A percentile compares a stretch with the other conserved stretches of the same genome.
Evolutionary conservation across 2,329 filamentous ascomycete genomes (phyloP).

Genomic region (Samsoniella hepiali): DNA sequence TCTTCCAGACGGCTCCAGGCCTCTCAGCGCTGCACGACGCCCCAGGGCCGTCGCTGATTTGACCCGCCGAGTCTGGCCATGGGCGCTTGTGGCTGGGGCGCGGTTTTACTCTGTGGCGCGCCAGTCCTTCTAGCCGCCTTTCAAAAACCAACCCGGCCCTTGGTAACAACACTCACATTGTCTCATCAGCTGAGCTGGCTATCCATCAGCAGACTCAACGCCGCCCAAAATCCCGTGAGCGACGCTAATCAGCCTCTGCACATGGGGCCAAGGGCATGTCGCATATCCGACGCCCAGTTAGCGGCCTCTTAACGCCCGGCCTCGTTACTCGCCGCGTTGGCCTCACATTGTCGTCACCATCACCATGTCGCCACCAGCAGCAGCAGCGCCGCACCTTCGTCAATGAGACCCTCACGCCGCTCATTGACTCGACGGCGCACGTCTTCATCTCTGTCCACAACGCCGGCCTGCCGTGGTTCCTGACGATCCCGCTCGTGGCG

Average conservation of each 20-base stretch:
- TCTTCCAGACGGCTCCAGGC: not conserved
- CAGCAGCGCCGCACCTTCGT: slow-evolving; percentile 23
- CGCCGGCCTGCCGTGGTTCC: slow-evolving; percentile 50
- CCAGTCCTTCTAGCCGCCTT: not conserved
- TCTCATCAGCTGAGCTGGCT: not conserved
- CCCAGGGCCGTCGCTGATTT: not conserved
- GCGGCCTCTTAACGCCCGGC: not conserved
- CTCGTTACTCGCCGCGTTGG: not conserved
- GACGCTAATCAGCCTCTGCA: not conserved
- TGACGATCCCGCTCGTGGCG: slow-evolving; percentile 52
- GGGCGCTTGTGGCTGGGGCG: not conserved
- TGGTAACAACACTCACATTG: no score
- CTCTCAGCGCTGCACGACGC: not conserved
- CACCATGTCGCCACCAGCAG: not conserved
- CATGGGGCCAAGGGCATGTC: slow-evolving; percentile 1
- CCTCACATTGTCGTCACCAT: not conserved
- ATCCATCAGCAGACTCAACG: not conserved
- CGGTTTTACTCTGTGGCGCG: not conserved
- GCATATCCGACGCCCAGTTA: slow-evolving; percentile 2
- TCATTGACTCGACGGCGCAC: slow-evolving; percentile 39
- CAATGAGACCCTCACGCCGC: not conserved
- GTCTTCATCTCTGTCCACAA: slow-evolving; percentile 44
- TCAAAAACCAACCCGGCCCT: not conserved
- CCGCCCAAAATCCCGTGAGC: not conserved
- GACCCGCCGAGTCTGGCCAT: not conserved